A percentile compares a stretch with the other conserved stretches of the same genome.
These are phyloP conservation scores for Penicillium canescens DNA, from an alignment of 495 filamentous ascomycete genomes.

Conservation along the genomic window DNA sequence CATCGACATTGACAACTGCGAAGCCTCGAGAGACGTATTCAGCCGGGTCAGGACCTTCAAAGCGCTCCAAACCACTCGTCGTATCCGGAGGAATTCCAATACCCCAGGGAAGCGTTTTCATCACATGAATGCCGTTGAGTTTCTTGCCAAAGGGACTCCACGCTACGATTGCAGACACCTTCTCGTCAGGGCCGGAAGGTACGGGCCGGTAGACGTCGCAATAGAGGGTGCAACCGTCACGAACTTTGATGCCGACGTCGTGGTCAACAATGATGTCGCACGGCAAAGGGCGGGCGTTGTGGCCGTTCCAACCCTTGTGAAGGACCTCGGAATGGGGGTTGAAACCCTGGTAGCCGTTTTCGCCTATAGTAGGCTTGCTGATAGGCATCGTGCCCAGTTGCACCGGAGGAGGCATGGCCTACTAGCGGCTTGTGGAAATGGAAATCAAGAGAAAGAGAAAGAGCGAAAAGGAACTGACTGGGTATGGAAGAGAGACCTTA, in stretches of 20 bases:
- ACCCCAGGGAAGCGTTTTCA: too few species aligned
- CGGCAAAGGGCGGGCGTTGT: constrained; percentile 3
- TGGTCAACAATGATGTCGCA: constrained; percentile 20
- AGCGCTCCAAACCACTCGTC: constrained; percentile 31
- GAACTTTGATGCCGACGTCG: constrained; percentile 19
- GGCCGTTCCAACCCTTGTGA: constrained; percentile 7
- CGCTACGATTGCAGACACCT: constrained; percentile 22
- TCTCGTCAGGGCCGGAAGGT: not conserved
- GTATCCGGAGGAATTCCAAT: constrained; percentile 18
- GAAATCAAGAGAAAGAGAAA: too few species aligned
- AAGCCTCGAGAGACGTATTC: constrained; percentile 41
- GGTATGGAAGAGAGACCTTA: too few species aligned
- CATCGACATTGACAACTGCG: constrained; percentile 39
- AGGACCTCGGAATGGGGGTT: constrained; percentile 6
- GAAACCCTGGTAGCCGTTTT: not conserved
- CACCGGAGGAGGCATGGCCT: too few species aligned
- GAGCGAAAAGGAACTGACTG: too few species aligned
- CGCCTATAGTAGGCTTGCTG: too few species aligned
- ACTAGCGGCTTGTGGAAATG: too few species aligned
- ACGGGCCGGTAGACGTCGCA: constrained; percentile 32
- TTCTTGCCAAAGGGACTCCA: constrained; percentile 37
- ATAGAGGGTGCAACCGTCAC: constrained; percentile 29
- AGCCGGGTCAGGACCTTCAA: constrained; percentile 45
- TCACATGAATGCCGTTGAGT: constrained; percentile 14
- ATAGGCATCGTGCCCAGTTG: too few species aligned